These are phyloP conservation scores for Lactifluus subvellereus DNA, from an alignment of 768 basidiomycete species.

Conservation along the genomic window DNA sequence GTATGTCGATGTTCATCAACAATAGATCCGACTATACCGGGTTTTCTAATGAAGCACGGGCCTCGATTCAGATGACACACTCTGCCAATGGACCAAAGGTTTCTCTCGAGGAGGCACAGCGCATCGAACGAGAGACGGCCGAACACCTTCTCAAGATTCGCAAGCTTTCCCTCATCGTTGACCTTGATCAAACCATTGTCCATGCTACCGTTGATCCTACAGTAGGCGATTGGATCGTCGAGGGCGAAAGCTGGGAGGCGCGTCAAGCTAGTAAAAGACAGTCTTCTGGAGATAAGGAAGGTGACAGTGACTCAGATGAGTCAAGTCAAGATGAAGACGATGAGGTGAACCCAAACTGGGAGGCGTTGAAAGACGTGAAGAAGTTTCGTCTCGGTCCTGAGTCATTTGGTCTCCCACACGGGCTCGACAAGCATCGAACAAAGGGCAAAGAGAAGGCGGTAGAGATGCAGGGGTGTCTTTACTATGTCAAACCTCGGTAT, in stretches of 20 bases:
- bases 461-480: slow-evolving; percentile 82
- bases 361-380: slow-evolving; percentile 84
- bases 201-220: slow-evolving; percentile 99
- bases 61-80: slow-evolving; percentile 92
- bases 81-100: slow-evolving; percentile 88
- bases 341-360: slow-evolving; percentile 88
- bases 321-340: slow-evolving; percentile 31
- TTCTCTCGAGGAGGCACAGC: slow-evolving; percentile 85
- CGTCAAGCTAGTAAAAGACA: slow-evolving; percentile 37
- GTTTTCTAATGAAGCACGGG: slow-evolving; percentile 79
- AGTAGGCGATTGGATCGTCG: slow-evolving; percentile 93
- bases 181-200: slow-evolving; percentile 98
- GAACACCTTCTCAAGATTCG: slow-evolving; percentile 66
- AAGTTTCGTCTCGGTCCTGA: slow-evolving; percentile 87
- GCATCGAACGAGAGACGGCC: slow-evolving; percentile 80
- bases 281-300: slow-evolving; percentile 31
- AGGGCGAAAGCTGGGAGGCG: slow-evolving; percentile 76
- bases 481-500: slow-evolving; percentile 96
- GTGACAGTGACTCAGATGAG: slow-evolving; percentile 37
- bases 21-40: slow-evolving; percentile 80
- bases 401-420: slow-evolving; percentile 43
- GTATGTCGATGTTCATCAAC: slow-evolving; percentile 21
- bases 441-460: slow-evolving; percentile 61
- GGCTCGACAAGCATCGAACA: slow-evolving; percentile 35
- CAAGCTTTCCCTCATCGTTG: slow-evolving; percentile 92